Base-by-base conservation (phyloP, 1,284 basidiomycete species). In the Kwoniella shivajii region DNA sequence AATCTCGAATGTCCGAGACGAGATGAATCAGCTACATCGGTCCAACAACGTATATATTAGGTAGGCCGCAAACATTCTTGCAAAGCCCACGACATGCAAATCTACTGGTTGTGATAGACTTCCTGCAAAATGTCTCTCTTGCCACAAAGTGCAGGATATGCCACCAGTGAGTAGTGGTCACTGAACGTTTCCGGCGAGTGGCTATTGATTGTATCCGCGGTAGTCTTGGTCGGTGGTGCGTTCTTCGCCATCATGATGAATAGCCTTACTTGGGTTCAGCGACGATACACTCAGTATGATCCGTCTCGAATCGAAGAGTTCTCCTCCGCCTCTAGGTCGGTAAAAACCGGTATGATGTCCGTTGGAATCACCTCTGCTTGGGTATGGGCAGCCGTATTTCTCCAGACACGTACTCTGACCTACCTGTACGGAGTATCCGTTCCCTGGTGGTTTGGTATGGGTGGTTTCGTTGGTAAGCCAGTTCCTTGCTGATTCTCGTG, bases 371-470 rank as follows among this genome's bases (percentile, higher is more conserved):
- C n/a, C n/a, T n/a, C n/a, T n/a, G 6, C 24, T 13, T n/a, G 27
- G 5, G 29, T 44, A 24, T 46, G 11, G 43, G 14, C 6, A 46
- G 20, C 13, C 13, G 13, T 14, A 13, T 27, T 13, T 11, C n/a
- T 36, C 34, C 9, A 50, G 16, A n/a, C 24, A n/a, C 3, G 54
- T 26, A 56, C 54, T 29, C 30, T 56, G 9, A 56, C 54, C 6
- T 56, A 56, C 46, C 41, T 50, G 18, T 48, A 56, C 22, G 54
- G 54, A 16, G 54, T 56, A 4, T 56, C 54, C 5, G 20, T 56
- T 13, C 54, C 54, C 14, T 56, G 54, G 54, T 56, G 54, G 54
- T 56, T 56, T 26, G 54, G 54, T 26, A 56, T 56, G 54, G 54
- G 54, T 33, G 54, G 54, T 24, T 56, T 56, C 39, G 54, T 56